Percentiles rank a stretch among this genome's conserved stretches.
Evolutionary conservation across 352 stramenopile genomes (phyloP).

Genomic region (Phytophthora hybrid): DNA sequence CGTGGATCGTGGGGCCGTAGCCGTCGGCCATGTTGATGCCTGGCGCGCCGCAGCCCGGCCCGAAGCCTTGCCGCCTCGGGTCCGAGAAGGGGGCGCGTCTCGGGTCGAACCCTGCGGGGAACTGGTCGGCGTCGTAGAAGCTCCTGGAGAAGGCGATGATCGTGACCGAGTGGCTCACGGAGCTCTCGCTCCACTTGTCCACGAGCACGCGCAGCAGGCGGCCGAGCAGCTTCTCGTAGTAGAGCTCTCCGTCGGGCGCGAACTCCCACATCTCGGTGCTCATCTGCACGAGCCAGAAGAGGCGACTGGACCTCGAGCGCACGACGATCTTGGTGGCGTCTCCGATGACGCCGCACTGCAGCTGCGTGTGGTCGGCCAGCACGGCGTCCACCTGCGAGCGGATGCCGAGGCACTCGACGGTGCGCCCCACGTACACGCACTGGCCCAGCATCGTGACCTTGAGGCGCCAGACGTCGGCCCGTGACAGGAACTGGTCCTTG

Average conservation of each 20-base stretch:
- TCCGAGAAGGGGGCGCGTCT: constrained; percentile 49
- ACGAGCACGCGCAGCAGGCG: constrained; percentile 79
- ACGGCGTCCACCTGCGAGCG: constrained; percentile 93
- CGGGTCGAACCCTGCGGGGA: constrained; percentile 66
- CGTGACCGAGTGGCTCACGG: constrained; percentile 92
- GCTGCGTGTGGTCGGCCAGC: constrained; percentile 66
- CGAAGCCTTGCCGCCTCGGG: constrained; percentile 61
- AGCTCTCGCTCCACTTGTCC: constrained; percentile 84
- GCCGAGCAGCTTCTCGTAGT: constrained; percentile 93
- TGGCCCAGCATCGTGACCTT: constrained; percentile 83
- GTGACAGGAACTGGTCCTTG: constrained; percentile 92
- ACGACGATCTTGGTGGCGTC: constrained; percentile 97
- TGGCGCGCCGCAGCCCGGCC: constrained; percentile 35
- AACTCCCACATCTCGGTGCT: constrained; percentile 96
- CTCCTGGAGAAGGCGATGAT: constrained; percentile 93
- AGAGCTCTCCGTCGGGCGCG: constrained; percentile 85
- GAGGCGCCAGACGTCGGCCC: constrained; percentile 91
- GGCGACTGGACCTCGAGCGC: constrained; percentile 92
- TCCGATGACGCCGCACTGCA: constrained; percentile 94
- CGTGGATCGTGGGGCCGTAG: constrained; percentile 70
- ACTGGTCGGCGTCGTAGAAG: constrained; percentile 84
- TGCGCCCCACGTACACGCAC: constrained; percentile 82
- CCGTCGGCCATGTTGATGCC: constrained; percentile 41
- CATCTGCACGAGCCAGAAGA: constrained; percentile 99
- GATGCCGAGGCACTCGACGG: constrained; percentile 74